Conservation (phyloP, 2,329 filamentous ascomycete genomes). For the Ascochyta koolunga region DNA sequence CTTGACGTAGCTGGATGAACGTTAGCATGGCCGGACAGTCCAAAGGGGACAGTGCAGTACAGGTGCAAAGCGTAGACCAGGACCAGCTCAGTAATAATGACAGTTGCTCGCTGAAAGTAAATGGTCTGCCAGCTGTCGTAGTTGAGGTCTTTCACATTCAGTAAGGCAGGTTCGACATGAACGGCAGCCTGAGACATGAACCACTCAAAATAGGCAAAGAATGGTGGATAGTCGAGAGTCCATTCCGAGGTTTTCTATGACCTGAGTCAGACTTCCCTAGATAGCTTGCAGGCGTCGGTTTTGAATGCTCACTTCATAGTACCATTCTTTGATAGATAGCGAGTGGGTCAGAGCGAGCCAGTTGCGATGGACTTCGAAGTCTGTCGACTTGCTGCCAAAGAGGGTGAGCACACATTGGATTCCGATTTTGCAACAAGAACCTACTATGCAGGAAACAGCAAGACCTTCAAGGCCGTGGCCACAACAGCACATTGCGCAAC, state of each 20-base stretch:
- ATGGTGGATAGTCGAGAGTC: constrained; percentile 98
- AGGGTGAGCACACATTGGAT: constrained; percentile 34
- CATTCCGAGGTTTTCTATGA: constrained; percentile 88
- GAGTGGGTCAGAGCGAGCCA: constrained; percentile 97
- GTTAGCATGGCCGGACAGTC: constrained; percentile 18
- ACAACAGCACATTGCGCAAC: constrained; percentile 86
- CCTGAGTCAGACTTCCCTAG: constrained; percentile 18
- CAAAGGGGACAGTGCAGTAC: constrained; percentile 51
- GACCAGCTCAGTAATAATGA: constrained; percentile 83
- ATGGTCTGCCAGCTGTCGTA: constrained; percentile 94
- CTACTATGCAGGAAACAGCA: constrained; percentile 94
- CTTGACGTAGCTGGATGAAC: constrained; percentile 69
- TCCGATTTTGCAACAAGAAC: constrained; percentile 47
- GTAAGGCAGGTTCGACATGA: constrained; percentile 79
- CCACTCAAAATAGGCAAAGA: constrained; percentile 98
- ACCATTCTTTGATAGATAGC: constrained; percentile 87
- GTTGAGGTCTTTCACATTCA: constrained; percentile 77
- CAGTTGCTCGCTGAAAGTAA: constrained; percentile 89
- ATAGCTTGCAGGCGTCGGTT: not conserved
- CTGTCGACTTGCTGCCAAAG: constrained; percentile 84
- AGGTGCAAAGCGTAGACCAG: constrained; percentile 81
- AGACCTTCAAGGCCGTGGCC: constrained; percentile 85
- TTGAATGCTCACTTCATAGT: constrained; percentile 70
- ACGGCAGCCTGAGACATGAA: constrained; percentile 79
- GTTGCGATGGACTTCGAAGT: constrained; percentile 98